These are phyloP conservation scores for Amanita brunnescens DNA, from an alignment of 768 basidiomycete genomes.

Conservation along the genomic window DNA sequence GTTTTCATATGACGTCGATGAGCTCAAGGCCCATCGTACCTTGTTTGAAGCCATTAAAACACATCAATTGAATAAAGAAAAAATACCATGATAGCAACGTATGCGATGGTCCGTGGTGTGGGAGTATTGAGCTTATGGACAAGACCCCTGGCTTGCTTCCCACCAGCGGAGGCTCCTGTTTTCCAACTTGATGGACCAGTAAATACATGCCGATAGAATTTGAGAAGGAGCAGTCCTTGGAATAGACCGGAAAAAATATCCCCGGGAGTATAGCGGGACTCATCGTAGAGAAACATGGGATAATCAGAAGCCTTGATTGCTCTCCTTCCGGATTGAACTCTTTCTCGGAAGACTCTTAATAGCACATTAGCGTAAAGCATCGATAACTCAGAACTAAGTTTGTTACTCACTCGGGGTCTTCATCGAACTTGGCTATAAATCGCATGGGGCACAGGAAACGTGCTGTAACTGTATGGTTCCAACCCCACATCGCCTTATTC, in stretches of 20 bases:
- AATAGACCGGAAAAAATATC: background rate
- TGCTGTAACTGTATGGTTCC: background rate
- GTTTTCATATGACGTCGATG: background rate
- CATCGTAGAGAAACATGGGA: slow-evolving; percentile 1
- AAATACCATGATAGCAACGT: slow-evolving; percentile 1
- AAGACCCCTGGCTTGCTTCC: background rate
- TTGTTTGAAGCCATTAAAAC: background rate
- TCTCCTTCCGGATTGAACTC: too few species aligned
- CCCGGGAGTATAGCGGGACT: background rate
- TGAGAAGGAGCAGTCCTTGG: background rate
- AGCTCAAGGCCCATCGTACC: slow-evolving; percentile 2
- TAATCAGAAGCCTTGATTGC: background rate
- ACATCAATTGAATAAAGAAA: background rate
- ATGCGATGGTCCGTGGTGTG: slow-evolving; percentile 3
- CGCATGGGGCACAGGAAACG: slow-evolving; percentile 2
- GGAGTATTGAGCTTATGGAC: background rate
- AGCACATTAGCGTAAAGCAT: background rate
- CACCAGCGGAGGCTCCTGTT: background rate
- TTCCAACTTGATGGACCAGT: background rate
- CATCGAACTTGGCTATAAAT: background rate
- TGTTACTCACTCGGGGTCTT: background rate
- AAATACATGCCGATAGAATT: background rate
- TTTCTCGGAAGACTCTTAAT: background rate
- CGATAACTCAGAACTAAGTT: background rate
- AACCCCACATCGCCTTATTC: background rate